Evolutionary conservation across 139 green algal species (phyloP), one percentile per base, ranked within the genome.

Genomic region (Asterochloris sp.): DNA sequence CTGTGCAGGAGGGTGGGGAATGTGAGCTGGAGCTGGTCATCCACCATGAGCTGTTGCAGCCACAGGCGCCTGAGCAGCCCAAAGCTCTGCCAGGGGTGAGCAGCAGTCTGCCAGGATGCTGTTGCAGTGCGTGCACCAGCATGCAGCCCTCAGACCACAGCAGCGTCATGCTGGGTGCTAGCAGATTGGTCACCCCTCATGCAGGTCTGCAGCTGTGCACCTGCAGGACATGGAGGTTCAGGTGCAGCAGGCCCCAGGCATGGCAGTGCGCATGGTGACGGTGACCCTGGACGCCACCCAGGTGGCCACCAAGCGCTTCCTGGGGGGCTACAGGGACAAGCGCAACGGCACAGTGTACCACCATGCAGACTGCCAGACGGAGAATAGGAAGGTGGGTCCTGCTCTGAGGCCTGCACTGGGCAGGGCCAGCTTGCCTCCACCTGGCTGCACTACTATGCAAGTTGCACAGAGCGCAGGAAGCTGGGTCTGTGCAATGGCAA

Each of bases 311-410:
- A 96, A 95, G 85, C 83, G 83, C 10, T 96, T 89, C 83, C 47
- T 94, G 21, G 94, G 93, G 4, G 94, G 94, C 60, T 96, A 90
- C 85, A 82, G 88, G 0, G 85, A 95, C 86, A 93, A 92, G 76
- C 81, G 79, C 24, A 91, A 69, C 0, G 90, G 91, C n/a, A 68
- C 83, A 0, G 68, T 91, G 17, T 96, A 92, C 87, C 92, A 95
- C 82, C 90, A 97, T 83, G 91, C 90, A 92, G 78, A 13, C 89
- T 96, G 87, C 95, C 93, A n/a, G 79, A 85, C 23, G 76, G 85
- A 76, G 86, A 83, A 24, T 21, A 80, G 23, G 60, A 61, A 80
- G 60, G 76, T 80, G n/a, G 8, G 76, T 79, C 89, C 77, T 85
- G 88, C 74, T 88, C 83, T 71, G 38, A 54, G 73, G 69, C 76